Percentiles rank a stretch among this genome's conserved stretches.
phyloP scores from a whole-genome alignment of 2,329 filamentous ascomycete species.

The Nemania sp. region DNA sequence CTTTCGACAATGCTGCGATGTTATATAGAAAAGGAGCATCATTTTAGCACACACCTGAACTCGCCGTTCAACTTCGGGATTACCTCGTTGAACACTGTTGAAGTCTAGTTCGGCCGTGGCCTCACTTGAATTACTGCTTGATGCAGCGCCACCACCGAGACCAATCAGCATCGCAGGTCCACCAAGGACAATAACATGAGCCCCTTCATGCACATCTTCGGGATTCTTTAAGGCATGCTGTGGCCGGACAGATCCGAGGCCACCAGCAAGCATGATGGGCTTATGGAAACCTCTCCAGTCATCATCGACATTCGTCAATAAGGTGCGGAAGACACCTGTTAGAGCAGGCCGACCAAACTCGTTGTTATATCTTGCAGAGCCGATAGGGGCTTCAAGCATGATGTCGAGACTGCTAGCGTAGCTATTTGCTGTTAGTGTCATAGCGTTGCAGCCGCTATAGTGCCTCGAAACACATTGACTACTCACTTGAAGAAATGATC shows the following conservation, averaged over 20 bases:
- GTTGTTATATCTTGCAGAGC: constrained; percentile 95
- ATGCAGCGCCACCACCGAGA: constrained; percentile 92
- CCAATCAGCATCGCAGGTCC: constrained; percentile 98
- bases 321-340: constrained; percentile 87
- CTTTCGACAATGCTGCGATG: too few species aligned
- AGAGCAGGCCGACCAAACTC: constrained; percentile 89
- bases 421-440: constrained; percentile 27
- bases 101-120: constrained; percentile 93
- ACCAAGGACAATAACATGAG: constrained; percentile 85
- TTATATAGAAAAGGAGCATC: too few species aligned
- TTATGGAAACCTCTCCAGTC: constrained; percentile 95
- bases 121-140: constrained; percentile 85
- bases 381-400: constrained; percentile 96
- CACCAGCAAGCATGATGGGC: constrained; percentile 84
- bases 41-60: constrained; percentile 62
- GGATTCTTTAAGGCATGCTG: constrained; percentile 88
- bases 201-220: constrained; percentile 79
- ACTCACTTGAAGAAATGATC: constrained; percentile 21
- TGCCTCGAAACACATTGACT: background rate
- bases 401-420: constrained; percentile 95
- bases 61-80: constrained; percentile 92
- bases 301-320: constrained; percentile 60
- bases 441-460: background rate
- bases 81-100: constrained; percentile 94
- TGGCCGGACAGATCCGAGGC: constrained; percentile 88